phyloP scores from a whole-genome alignment of 306 rosid species.

The Castanea crenata region DNA sequence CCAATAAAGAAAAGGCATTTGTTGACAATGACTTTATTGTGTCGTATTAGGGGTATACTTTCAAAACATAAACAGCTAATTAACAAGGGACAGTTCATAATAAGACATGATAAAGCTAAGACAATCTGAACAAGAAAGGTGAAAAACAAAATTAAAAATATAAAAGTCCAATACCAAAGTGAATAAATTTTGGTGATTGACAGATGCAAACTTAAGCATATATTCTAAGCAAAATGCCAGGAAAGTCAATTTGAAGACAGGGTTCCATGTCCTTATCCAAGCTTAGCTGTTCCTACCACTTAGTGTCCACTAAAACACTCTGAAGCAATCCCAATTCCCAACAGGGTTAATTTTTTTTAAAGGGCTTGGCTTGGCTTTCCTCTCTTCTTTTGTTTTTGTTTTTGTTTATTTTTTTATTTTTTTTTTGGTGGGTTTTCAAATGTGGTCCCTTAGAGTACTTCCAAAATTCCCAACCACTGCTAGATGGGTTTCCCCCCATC shows the following conservation, averaged over 20 bases:
- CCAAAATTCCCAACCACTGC: conserved; percentile 68
- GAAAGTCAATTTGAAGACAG: conserved; percentile 69
- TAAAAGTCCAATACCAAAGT: conserved; percentile 19
- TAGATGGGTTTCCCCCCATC: conserved; percentile 24
- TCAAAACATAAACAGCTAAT: conserved; percentile 61
- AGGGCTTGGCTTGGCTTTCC: conserved; percentile 1
- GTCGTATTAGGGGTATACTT: conserved; percentile 59
- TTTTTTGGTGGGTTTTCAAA: conserved; percentile 17
- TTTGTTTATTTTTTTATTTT: background rate
- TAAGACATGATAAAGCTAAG: conserved; percentile 41
- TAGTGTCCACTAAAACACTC: conserved; percentile 45
- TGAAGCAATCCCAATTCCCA: conserved; percentile 57
- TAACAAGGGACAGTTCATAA: conserved; percentile 38
- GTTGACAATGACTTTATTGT: conserved; percentile 53
- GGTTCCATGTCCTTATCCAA: conserved; percentile 69
- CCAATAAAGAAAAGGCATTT: conserved; percentile 39
- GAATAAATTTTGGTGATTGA: conserved; percentile 18
- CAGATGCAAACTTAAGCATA: conserved; percentile 24
- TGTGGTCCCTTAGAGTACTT: conserved; percentile 56
- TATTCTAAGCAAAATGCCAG: conserved; percentile 21
- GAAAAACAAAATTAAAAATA: conserved; percentile 24
- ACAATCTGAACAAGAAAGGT: conserved; percentile 43
- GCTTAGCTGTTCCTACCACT: conserved; percentile 73
- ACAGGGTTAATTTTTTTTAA: conserved; percentile 26
- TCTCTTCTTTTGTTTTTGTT: background rate